Conservation (phyloP, 176 grass and related monocot genomes). For the Microstegium vimineum region DNA sequence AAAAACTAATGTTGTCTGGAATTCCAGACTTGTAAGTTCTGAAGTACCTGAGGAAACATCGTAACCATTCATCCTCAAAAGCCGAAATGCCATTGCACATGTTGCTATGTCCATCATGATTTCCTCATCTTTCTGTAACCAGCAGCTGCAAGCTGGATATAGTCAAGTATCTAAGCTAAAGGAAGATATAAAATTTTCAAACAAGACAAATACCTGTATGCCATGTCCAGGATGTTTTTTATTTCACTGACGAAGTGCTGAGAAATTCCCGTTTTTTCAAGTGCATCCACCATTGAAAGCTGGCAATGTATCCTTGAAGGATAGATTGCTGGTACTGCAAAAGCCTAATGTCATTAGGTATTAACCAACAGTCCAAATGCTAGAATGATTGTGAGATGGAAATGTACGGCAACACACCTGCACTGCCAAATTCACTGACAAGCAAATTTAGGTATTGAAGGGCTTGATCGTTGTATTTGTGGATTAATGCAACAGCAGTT, state of each 20-base stretch:
- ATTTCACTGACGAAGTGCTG: slow-evolving; percentile 49
- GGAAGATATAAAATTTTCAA: not conserved
- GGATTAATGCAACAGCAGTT: slow-evolving; percentile 48
- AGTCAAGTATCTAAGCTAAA: slow-evolving; percentile 6
- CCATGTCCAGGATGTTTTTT: slow-evolving; percentile 52
- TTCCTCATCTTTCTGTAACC: slow-evolving; percentile 70
- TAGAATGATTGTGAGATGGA: not conserved
- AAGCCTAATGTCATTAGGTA: slow-evolving; percentile 1
- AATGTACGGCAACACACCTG: slow-evolving; percentile 37
- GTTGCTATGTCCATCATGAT: slow-evolving; percentile 51
- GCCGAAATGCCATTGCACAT: slow-evolving; percentile 69
- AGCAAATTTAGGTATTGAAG: slow-evolving; percentile 58
- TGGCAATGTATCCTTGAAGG: slow-evolving; percentile 38
- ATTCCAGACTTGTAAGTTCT: not conserved
- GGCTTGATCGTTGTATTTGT: slow-evolving; percentile 44
- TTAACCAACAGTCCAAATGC: not conserved
- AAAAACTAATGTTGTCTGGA: not conserved
- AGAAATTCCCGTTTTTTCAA: slow-evolving; percentile 68
- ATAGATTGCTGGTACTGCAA: slow-evolving; percentile 50
- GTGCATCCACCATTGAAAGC: slow-evolving; percentile 55
- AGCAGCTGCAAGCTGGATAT: slow-evolving; percentile 44
- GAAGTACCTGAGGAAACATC: slow-evolving; percentile 61
- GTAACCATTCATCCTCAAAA: slow-evolving; percentile 71
- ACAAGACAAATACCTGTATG: slow-evolving; percentile 42
- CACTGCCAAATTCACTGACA: slow-evolving; percentile 42